phyloP scores from a whole-genome alignment of 257 asterid species.

The Asclepias syriaca region DNA sequence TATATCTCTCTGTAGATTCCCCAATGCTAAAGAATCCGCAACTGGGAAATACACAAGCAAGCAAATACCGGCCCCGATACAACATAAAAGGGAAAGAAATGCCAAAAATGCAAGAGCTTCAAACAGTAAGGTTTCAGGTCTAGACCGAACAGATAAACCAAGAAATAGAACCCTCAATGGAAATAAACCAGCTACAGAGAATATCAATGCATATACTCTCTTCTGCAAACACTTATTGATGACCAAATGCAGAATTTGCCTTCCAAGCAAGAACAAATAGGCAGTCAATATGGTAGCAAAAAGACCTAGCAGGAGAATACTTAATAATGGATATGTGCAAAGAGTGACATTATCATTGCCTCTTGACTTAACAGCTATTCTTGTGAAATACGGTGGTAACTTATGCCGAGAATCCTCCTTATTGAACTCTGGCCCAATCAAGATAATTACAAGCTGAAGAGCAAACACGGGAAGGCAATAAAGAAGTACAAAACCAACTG shows the following conservation, averaged over 20 bases:
- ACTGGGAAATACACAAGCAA: slow-evolving; percentile 72
- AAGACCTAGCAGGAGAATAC: slow-evolving; percentile 62
- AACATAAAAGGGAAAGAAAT: slow-evolving; percentile 64
- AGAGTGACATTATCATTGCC: slow-evolving; percentile 34
- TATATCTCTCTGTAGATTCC: slow-evolving; percentile 44
- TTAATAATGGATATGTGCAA: slow-evolving; percentile 80
- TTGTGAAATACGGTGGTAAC: slow-evolving; percentile 66
- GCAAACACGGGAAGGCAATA: slow-evolving; percentile 60
- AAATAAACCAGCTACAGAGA: slow-evolving; percentile 48
- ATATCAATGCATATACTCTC: slow-evolving; percentile 68
- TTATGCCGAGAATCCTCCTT: slow-evolving; percentile 30
- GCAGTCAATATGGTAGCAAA: slow-evolving; percentile 47
- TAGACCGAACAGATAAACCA: slow-evolving; percentile 56
- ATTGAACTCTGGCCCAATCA: slow-evolving; percentile 42
- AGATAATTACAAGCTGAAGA: slow-evolving; percentile 59
- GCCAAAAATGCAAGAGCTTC: slow-evolving; percentile 64
- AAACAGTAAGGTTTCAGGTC: slow-evolving; percentile 42
- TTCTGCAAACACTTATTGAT: slow-evolving; percentile 74
- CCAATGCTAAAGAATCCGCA: slow-evolving; percentile 70
- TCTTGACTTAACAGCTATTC: slow-evolving; percentile 28
- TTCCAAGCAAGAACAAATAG: slow-evolving; percentile 67
- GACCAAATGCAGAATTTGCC: slow-evolving; percentile 54
- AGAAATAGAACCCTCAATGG: slow-evolving; percentile 63
- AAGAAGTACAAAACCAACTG: slow-evolving; percentile 50
- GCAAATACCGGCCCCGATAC: slow-evolving; percentile 62